Conservation (phyloP, 2,329 filamentous ascomycete genomes). For the Fusarium newnesense region DNA sequence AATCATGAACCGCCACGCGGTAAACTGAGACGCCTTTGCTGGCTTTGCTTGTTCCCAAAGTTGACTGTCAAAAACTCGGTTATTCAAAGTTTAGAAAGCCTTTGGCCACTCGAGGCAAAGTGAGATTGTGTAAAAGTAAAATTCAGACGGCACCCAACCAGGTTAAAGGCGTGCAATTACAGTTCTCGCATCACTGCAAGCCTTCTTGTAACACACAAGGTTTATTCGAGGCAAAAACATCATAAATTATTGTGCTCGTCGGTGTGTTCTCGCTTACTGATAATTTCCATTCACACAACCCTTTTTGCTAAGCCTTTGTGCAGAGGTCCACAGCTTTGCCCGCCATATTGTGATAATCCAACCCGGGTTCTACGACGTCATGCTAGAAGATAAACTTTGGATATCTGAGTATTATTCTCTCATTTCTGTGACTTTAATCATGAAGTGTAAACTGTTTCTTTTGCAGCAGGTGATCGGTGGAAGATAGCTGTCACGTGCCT, state of each 20-base stretch:
- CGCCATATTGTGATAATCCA: background rate
- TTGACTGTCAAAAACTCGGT: no score
- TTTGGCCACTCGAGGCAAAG: background rate
- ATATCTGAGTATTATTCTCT: rapidly evolving
- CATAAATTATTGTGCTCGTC: background rate
- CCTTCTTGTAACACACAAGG: rapidly evolving
- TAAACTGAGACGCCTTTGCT: no score
- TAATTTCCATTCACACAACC: background rate
- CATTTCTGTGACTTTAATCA: background rate
- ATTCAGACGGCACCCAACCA: background rate
- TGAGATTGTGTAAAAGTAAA: background rate
- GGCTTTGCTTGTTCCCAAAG: no score
- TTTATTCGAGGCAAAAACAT: rapidly evolving
- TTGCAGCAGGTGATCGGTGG: background rate
- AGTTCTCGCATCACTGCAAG: background rate
- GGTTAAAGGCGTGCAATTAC: rapidly evolving
- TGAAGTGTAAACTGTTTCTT: background rate
- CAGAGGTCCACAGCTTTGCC: background rate
- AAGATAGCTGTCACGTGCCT: background rate
- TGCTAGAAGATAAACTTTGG: no score
- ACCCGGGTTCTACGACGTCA: rapidly evolving
- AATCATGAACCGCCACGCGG: no score
- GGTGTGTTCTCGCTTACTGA: background rate
- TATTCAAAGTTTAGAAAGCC: background rate
- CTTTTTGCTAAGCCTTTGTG: background rate